These are phyloP conservation scores for Xanthoceras sorbifolium DNA, from an alignment of 345 rosid genomes.

Conservation along the genomic window DNA sequence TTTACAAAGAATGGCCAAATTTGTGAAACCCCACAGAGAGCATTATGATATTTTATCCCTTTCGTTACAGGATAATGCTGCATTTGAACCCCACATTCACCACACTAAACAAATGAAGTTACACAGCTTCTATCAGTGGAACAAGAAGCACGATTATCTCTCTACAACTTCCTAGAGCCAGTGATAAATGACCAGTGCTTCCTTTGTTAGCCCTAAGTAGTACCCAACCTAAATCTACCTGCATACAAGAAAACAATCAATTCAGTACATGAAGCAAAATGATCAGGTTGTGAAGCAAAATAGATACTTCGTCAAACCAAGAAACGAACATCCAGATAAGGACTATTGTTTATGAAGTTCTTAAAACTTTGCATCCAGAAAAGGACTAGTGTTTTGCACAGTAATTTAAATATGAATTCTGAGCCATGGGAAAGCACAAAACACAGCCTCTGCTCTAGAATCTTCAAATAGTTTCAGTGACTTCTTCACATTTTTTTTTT, in stretches of 20 bases:
- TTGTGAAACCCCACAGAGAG: not conserved
- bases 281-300: not conserved
- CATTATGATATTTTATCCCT: not conserved
- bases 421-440: not conserved
- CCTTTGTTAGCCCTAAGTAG: constrained; percentile 9
- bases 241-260: constrained; percentile 15
- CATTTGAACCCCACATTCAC: not conserved
- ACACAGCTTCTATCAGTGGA: constrained; percentile 2
- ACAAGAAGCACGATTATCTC: constrained; percentile 2
- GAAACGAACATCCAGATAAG: not conserved
- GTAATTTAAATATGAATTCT: not conserved
- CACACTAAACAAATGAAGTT: not conserved
- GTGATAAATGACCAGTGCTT: constrained; percentile 2
- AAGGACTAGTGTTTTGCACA: not conserved
- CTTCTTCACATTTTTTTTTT: not conserved
- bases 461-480: not conserved
- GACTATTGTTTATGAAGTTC: not conserved
- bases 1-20: constrained; percentile 29
- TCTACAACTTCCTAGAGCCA: not conserved
- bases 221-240: constrained; percentile 21
- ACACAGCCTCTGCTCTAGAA: not conserved
- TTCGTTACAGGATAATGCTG: not conserved
- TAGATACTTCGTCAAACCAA: not conserved
- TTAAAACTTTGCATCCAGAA: not conserved
- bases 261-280: not conserved